Conservation (phyloP, 1,284 basidiomycete species). For the Puccinia novopanici region DNA sequence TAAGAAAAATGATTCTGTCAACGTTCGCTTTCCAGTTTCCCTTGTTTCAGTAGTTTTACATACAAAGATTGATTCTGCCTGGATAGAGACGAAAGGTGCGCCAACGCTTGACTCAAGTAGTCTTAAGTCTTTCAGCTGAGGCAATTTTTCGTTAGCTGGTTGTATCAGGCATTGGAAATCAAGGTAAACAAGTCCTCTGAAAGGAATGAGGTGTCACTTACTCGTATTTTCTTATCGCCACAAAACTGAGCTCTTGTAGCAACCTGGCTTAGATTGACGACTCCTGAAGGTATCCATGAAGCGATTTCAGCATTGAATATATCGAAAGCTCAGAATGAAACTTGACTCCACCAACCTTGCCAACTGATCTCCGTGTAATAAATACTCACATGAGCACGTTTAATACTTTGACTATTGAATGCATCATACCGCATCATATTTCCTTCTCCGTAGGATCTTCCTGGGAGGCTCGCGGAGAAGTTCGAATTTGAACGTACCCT, state of each 20-base stretch:
- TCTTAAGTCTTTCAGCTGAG: conserved; percentile 26
- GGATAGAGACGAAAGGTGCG: neutral
- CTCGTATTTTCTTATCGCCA: conserved; percentile 16
- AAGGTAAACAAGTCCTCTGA: neutral
- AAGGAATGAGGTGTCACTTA: neutral
- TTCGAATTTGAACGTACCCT: neutral
- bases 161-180: neutral
- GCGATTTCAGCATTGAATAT: neutral
- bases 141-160: neutral
- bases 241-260: conserved; percentile 18
- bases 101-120: conserved; percentile 18
- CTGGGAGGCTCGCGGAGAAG: neutral
- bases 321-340: neutral
- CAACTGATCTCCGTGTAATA: conserved; percentile 31
- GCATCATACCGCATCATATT: neutral
- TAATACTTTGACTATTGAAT: conserved; percentile 4
- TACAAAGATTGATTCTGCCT: neutral
- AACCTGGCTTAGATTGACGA: neutral
- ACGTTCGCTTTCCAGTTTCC: neutral
- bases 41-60: neutral
- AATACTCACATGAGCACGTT: neutral
- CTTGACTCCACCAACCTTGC: neutral
- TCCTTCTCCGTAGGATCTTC: neutral
- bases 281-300: neutral
- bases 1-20: conserved; percentile 2